Percentiles rank a stretch among this genome's conserved stretches.
Evolutionary conservation across 139 green algal genomes (phyloP).

Genomic region (Astrephomene gubernaculifera): DNA sequence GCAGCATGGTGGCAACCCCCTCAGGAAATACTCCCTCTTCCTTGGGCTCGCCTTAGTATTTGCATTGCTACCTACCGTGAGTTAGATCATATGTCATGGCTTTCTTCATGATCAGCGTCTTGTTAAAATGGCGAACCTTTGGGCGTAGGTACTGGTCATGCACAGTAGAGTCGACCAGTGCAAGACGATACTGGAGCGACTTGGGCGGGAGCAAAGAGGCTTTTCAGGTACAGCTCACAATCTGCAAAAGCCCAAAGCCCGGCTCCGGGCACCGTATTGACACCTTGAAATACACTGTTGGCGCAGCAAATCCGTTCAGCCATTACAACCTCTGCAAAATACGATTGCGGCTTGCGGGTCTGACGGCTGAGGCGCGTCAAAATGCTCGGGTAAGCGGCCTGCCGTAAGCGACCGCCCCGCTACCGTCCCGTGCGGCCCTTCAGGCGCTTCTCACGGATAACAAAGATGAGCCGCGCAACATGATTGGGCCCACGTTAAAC

Average conservation of each 20-base stretch:
- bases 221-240: constrained; percentile 15
- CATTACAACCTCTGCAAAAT: constrained; percentile 38
- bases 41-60: constrained; percentile 17
- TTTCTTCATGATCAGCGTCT: background rate
- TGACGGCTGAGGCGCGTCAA: background rate
- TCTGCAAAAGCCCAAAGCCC: too few relatives aligned
- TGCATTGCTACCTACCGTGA: constrained; percentile 16
- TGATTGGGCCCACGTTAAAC: too few relatives aligned
- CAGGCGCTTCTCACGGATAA: too few relatives aligned
- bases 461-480: too few relatives aligned
- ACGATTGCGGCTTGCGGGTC: background rate
- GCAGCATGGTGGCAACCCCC: background rate
- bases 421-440: too few relatives aligned
- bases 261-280: too few relatives aligned
- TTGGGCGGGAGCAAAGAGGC: background rate
- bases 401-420: too few relatives aligned
- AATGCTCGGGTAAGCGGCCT: constrained; percentile 5
- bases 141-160: constrained; percentile 25
- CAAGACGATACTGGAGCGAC: background rate
- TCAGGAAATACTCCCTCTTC: constrained; percentile 15
- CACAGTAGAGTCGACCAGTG: constrained; percentile 23
- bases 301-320: constrained; percentile 39
- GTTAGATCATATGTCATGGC: background rate
- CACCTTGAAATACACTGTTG: too few relatives aligned
- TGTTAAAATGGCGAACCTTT: background rate